Conservation (phyloP, 805 yeast species). For the Suhomyces vadensis region DNA sequence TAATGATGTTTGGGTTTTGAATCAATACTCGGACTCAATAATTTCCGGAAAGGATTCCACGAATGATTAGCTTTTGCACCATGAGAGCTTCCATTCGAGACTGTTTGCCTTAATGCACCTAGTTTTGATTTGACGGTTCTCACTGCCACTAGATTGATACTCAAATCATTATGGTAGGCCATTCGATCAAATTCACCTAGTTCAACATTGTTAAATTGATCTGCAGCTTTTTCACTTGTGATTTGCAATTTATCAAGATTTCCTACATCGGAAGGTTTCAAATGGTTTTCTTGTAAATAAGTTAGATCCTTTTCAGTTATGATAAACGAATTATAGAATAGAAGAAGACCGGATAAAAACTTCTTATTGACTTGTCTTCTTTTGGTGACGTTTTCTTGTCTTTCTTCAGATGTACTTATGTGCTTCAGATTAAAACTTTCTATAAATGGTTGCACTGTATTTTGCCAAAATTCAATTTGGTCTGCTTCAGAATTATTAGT, state of each 20-base stretch:
- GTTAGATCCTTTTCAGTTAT: constrained; percentile 57
- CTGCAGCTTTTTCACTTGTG: background rate
- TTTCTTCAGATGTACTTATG: constrained; percentile 70
- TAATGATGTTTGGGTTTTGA: constrained; percentile 29
- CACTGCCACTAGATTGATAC: constrained; percentile 70
- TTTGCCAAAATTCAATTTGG: constrained; percentile 66
- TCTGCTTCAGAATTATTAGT: constrained; percentile 47
- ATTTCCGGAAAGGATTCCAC: constrained; percentile 20
- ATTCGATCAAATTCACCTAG: constrained; percentile 24
- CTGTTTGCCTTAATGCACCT: background rate
- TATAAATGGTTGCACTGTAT: constrained; percentile 75
- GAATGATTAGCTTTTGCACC: constrained; percentile 2
- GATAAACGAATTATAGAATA: constrained; percentile 75
- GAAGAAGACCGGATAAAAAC: constrained; percentile 59
- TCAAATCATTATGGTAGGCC: constrained; percentile 55
- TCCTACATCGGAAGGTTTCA: constrained; percentile 38
- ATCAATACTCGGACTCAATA: background rate
- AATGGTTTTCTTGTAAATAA: constrained; percentile 40
- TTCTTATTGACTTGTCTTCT: constrained; percentile 65
- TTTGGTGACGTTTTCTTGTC: constrained; percentile 64
- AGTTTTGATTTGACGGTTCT: constrained; percentile 22
- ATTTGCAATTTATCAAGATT: constrained; percentile 31
- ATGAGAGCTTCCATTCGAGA: background rate
- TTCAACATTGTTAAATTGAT: background rate
- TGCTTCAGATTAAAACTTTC: constrained; percentile 74